These are phyloP conservation scores for Boletus sp. DNA, from an alignment of 768 basidiomycete species.

Conservation along the genomic window DNA sequence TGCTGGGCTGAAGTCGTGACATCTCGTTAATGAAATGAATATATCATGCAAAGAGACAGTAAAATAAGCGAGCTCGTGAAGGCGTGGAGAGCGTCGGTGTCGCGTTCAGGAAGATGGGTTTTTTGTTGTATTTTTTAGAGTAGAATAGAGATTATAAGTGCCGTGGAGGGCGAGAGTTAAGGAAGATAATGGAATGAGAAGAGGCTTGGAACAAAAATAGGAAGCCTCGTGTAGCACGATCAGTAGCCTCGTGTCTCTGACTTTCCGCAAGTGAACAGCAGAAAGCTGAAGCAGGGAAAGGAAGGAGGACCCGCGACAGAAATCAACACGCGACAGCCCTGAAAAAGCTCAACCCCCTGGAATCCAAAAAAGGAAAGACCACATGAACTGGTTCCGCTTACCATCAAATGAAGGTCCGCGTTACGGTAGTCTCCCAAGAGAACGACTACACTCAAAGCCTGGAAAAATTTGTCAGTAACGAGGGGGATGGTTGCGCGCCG, in stretches of 20 bases:
- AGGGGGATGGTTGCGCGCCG: not conserved
- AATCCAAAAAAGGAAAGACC: constrained; percentile 28
- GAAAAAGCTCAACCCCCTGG: constrained; percentile 32
- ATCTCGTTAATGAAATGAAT: constrained; percentile 33
- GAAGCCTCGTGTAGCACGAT: constrained; percentile 46
- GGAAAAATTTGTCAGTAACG: constrained; percentile 11
- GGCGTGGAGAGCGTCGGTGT: constrained; percentile 28
- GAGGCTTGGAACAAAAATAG: constrained; percentile 21
- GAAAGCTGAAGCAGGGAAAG: constrained; percentile 23
- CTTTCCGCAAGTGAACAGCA: constrained; percentile 37
- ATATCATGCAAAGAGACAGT: constrained; percentile 30
- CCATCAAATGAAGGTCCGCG: constrained; percentile 16
- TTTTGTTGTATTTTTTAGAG: constrained; percentile 20
- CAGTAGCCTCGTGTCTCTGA: constrained; percentile 48
- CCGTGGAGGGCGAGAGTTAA: constrained; percentile 19
- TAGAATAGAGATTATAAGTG: constrained; percentile 17
- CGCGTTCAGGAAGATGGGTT: constrained; percentile 30
- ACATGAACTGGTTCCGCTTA: constrained; percentile 24
- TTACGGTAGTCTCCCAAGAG: constrained; percentile 16
- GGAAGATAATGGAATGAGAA: constrained; percentile 17
- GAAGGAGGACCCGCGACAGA: constrained; percentile 16
- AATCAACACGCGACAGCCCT: constrained; percentile 31
- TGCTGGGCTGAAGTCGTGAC: constrained; percentile 34
- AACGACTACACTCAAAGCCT: too few relatives aligned
- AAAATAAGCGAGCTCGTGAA: constrained; percentile 29